phyloP scores from a whole-genome alignment of 805 yeast species.

The Henningerozyma blattae region DNA sequence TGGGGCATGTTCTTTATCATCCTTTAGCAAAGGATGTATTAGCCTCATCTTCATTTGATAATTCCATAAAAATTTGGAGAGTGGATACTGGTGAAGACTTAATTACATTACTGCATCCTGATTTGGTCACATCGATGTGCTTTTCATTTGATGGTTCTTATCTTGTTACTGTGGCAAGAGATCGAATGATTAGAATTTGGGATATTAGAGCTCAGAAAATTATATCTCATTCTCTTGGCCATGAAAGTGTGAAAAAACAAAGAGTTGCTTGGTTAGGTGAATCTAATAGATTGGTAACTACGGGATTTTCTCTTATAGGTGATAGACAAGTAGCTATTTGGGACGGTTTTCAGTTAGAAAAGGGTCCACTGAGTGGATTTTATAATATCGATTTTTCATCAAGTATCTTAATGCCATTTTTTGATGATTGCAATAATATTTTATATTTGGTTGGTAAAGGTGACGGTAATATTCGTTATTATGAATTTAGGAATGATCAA shows the following conservation, averaged over 20 bases:
- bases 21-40: conserved; percentile 80
- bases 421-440: conserved; percentile 67
- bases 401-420: conserved; percentile 88
- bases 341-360: conserved; percentile 63
- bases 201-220: conserved; percentile 66
- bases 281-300: conserved; percentile 72
- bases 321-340: conserved; percentile 94
- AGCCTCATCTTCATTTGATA: conserved; percentile 85
- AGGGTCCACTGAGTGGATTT: conserved; percentile 86
- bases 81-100: conserved; percentile 59
- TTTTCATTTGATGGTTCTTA: conserved; percentile 84
- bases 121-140: conserved; percentile 80
- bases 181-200: conserved; percentile 85
- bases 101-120: conserved; percentile 72
- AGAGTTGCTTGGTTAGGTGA: conserved; percentile 91
- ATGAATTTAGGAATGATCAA: conserved; percentile 76
- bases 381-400: conserved; percentile 78
- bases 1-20: conserved; percentile 82
- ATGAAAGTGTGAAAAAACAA: conserved; percentile 83
- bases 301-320: conserved; percentile 86
- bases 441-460: conserved; percentile 93
- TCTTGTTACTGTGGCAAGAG: conserved; percentile 83
- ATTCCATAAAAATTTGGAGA: conserved; percentile 87
- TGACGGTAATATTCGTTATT: conserved; percentile 94
- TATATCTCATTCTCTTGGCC: conserved; percentile 78